Conservation (phyloP, 176 grass and related monocot genomes). For the Juncus effusus region DNA sequence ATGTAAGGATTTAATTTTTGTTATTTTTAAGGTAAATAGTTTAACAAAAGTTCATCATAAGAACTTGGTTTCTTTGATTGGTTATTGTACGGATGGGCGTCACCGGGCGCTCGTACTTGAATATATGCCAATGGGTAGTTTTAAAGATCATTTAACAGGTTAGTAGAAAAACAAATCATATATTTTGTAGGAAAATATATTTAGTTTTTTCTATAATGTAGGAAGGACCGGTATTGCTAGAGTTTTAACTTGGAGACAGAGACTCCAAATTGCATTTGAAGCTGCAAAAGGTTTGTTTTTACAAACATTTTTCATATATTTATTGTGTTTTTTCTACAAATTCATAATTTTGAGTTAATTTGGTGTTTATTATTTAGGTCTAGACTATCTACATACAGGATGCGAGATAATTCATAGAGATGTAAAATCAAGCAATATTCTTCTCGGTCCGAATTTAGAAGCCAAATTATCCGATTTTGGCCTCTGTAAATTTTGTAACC, state of each 20-base stretch:
- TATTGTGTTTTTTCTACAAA: neutral
- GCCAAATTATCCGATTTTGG: constrained; percentile 37
- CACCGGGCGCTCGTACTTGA: constrained; percentile 32
- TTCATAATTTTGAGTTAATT: neutral
- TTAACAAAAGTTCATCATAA: constrained; percentile 35
- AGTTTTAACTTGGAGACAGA: constrained; percentile 25
- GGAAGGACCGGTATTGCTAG: constrained; percentile 19
- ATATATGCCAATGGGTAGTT: constrained; percentile 33
- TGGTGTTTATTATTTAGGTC: constrained; percentile 12
- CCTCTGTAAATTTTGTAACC: constrained; percentile 23
- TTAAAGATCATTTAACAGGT: constrained; percentile 40
- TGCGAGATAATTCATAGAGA: constrained; percentile 42
- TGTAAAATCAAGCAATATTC: constrained; percentile 35
- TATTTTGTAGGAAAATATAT: neutral
- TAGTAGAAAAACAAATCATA: neutral
- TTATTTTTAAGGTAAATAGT: constrained; percentile 26
- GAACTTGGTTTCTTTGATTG: constrained; percentile 35
- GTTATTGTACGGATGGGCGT: constrained; percentile 35
- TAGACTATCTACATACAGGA: constrained; percentile 38
- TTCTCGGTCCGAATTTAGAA: constrained; percentile 32
- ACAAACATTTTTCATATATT: neutral
- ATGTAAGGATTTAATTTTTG: neutral
- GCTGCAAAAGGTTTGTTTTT: constrained; percentile 29
- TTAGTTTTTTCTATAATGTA: neutral
- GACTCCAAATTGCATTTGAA: constrained; percentile 38